phyloP scores from a whole-genome alignment of 306 rosid species.

The Dryas alaskensis region DNA sequence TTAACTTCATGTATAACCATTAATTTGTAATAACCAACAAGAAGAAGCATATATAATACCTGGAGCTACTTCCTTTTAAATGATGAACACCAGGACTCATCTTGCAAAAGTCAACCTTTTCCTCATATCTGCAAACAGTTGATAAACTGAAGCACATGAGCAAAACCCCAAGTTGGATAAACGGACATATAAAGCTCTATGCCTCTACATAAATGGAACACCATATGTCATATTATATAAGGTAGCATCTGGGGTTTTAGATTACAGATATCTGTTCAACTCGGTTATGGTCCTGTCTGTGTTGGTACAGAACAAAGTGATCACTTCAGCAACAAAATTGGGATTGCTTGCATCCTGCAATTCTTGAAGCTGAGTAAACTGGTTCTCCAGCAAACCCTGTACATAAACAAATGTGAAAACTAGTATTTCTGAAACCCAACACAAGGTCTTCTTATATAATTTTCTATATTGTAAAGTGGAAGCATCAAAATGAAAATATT shows the following conservation, averaged over 20 bases:
- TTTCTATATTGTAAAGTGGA: not conserved
- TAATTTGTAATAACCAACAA: too few species aligned
- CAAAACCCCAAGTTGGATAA: not conserved
- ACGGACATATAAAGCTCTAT: too few species aligned
- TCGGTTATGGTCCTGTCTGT: constrained; percentile 1
- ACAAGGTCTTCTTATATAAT: not conserved
- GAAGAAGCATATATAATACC: not conserved
- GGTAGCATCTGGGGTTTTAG: not conserved
- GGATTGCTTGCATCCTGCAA: constrained; percentile 21
- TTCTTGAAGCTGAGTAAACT: constrained; percentile 24
- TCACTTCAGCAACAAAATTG: constrained; percentile 18
- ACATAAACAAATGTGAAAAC: not conserved
- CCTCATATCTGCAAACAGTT: constrained; percentile 8
- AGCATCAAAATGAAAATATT: not conserved
- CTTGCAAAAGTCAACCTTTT: constrained; percentile 11
- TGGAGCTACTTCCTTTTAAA: constrained; percentile 29
- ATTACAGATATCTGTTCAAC: constrained; percentile 19
- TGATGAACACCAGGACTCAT: constrained; percentile 14
- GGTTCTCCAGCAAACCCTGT: constrained; percentile 29
- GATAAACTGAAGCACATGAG: not conserved
- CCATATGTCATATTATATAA: not conserved
- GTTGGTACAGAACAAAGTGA: constrained; percentile 6
- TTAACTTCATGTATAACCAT: not conserved
- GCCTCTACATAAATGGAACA: not conserved
- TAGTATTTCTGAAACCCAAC: not conserved